A percentile compares a stretch with the other conserved stretches of the same genome.
Evolutionary conservation across 1,284 basidiomycete species (phyloP).

Genomic region (Sanghuangporus sanghuang): DNA sequence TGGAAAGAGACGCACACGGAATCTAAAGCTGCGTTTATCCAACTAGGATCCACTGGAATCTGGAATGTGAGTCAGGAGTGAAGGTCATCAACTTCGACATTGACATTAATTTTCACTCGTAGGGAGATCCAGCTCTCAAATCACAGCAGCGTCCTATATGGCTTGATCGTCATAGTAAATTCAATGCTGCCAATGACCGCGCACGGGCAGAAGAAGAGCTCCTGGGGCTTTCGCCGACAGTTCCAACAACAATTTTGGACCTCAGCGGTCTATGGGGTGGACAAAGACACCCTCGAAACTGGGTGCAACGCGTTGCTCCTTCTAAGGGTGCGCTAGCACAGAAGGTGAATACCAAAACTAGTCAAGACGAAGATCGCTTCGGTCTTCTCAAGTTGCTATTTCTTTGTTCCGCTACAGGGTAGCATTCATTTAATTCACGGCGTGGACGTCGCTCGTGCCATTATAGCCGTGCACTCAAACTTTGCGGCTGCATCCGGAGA

Average conservation of each 20-base stretch:
- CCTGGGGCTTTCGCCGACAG: slow-evolving; percentile 36
- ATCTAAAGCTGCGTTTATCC: slow-evolving; percentile 39
- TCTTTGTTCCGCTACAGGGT: slow-evolving; percentile 31
- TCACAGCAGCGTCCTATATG: slow-evolving; percentile 26
- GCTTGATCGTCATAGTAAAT: slow-evolving; percentile 49
- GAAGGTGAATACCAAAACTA: slow-evolving; percentile 34
- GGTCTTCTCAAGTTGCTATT: not conserved
- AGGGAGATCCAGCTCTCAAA: slow-evolving; percentile 16
- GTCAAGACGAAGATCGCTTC: not conserved
- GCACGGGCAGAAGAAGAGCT: slow-evolving; percentile 51
- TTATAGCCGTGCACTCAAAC: slow-evolving; percentile 45
- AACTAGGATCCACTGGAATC: slow-evolving; percentile 59
- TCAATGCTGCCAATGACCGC: slow-evolving; percentile 35
- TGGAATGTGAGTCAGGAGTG: slow-evolving; percentile 44
- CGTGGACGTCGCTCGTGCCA: slow-evolving; percentile 49
- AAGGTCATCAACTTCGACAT: not conserved
- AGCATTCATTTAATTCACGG: slow-evolving; percentile 59
- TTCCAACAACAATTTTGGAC: slow-evolving; percentile 51
- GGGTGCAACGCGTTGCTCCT: slow-evolving; percentile 46
- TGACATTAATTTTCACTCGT: not conserved
- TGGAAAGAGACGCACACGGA: slow-evolving; percentile 31
- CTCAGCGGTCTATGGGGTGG: slow-evolving; percentile 64
- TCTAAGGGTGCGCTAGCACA: slow-evolving; percentile 46
- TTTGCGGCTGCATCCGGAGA: slow-evolving; percentile 41
- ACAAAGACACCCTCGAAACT: slow-evolving; percentile 40